Evolutionary conservation across 352 stramenopile genomes (phyloP), one percentile per base, ranked within the genome.

Genomic region (Pelagophyceae sp.): DNA sequence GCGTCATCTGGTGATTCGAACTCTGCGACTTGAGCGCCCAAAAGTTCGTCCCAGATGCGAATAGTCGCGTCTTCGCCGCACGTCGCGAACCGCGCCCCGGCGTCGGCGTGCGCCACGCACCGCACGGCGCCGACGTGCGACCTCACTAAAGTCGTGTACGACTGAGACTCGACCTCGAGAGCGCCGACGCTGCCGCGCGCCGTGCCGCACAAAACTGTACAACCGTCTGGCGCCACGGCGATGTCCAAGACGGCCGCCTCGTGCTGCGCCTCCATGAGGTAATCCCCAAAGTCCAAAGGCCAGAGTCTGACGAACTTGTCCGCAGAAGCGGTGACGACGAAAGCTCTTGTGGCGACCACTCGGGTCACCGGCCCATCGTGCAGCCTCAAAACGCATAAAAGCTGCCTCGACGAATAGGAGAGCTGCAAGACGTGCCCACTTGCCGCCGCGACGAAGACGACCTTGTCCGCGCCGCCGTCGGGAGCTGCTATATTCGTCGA

Each of bases 271-370:
- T 96, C 92, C 37, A 96, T 80, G 78, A 96, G 93, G 79, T 93
- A 96, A 79, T 95, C 90, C 23, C 85, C 86, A 76, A 96, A 96
- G 81, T 96, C 91, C 0, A 96, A 81, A 15, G 92, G 90, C 92
- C 92, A 96, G 75, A 96, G 88, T 0, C 92, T 89, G 20, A 96
- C 79, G 75, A 89, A 92, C n/a, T 85, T 84, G 77, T 96, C 92
- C 35, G 90, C 88, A 0, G 88, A 89, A 27, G 88, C 90, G 11
- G 91, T 96, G 25, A 95, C 90, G 38, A 90, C 95, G 72, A 95
- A 96, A 0, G 89, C 90, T 60, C 94, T 90, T 76, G 94, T 95
- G 11, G 96, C 81, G 2, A 84, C 87, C 0, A 96, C 77, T 40
- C 86, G 88, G 37, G 91, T 88, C 77, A 96, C 95, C 32, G 87